phyloP scores from a whole-genome alignment of 306 rosid genomes.

The Citrullus mucosospermus region DNA sequence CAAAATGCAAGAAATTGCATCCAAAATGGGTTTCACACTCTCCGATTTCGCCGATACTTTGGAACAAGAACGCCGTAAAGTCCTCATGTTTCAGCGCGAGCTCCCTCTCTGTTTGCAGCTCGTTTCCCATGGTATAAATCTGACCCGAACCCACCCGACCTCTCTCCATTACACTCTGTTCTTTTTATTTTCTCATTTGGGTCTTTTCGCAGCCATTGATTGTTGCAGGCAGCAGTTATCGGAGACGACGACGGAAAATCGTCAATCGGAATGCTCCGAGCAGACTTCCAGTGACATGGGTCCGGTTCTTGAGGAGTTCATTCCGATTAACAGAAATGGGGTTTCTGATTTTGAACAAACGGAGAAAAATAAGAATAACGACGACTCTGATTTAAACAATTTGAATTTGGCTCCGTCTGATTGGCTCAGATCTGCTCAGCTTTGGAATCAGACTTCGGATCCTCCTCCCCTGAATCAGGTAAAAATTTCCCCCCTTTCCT shows the following conservation, averaged over 20 bases:
- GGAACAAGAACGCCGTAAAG: conserved; percentile 52
- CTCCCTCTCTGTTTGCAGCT: conserved; percentile 80
- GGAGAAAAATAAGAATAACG: conserved; percentile 8
- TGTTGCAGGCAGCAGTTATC: conserved; percentile 42
- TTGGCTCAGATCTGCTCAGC: conserved; percentile 89
- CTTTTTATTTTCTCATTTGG: background rate
- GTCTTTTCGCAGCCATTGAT: conserved; percentile 47
- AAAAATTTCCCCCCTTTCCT: background rate
- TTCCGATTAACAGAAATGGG: conserved; percentile 45
- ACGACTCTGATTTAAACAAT: conserved; percentile 27
- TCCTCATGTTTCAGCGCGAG: conserved; percentile 60
- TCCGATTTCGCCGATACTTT: conserved; percentile 45
- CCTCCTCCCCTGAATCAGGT: conserved; percentile 42
- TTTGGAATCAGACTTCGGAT: conserved; percentile 58
- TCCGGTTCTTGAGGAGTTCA: conserved; percentile 68
- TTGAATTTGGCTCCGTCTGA: conserved; percentile 64
- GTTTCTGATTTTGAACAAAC: conserved; percentile 31
- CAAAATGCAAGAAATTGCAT: conserved; percentile 33
- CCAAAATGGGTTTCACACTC: conserved; percentile 29
- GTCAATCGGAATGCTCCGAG: conserved; percentile 70
- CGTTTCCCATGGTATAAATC: conserved; percentile 47
- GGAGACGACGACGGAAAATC: conserved; percentile 44
- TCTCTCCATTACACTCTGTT: background rate
- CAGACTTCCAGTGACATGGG: conserved; percentile 49
- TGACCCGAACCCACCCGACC: background rate